A percentile compares a stretch with the other conserved stretches of the same genome.
Conservation (phyloP, 306 rosid species). For the Vigna angularis region DNA sequence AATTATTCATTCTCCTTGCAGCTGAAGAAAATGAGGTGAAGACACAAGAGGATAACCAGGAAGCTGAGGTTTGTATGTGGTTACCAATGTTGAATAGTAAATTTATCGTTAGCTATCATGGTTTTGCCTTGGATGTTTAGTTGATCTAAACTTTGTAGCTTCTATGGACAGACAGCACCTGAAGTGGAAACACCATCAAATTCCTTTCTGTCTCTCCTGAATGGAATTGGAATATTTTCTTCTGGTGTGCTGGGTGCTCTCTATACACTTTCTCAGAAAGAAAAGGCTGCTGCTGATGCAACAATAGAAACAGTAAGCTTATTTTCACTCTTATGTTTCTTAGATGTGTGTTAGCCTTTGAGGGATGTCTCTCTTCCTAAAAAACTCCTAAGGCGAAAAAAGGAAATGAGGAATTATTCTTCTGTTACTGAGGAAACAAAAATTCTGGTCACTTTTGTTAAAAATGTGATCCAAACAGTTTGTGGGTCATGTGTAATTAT, state of each 20-base stretch:
- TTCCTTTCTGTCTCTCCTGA: slow-evolving; percentile 60
- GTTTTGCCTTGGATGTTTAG: slow-evolving; percentile 38
- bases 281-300: slow-evolving; percentile 57
- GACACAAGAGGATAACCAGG: slow-evolving; percentile 51
- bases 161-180: slow-evolving; percentile 56
- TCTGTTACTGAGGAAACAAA: slow-evolving; percentile 1
- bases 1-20: slow-evolving; percentile 50
- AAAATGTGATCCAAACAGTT: no score
- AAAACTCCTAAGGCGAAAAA: background rate
- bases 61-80: slow-evolving; percentile 64
- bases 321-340: slow-evolving; percentile 33
- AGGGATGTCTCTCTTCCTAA: slow-evolving; percentile 34
- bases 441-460: background rate
- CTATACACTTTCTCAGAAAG: slow-evolving; percentile 67
- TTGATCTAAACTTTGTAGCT: slow-evolving; percentile 45
- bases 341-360: slow-evolving; percentile 37
- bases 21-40: slow-evolving; percentile 64
- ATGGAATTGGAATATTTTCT: slow-evolving; percentile 70
- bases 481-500: no score
- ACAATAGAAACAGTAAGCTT: slow-evolving; percentile 78
- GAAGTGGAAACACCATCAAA: slow-evolving; percentile 50
- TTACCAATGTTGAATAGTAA: slow-evolving; percentile 44
- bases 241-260: slow-evolving; percentile 79
- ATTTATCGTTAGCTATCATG: slow-evolving; percentile 4
- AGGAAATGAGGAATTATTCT: slow-evolving; percentile 28